phyloP scores from a whole-genome alignment of 2,329 filamentous ascomycete species.

The Hypoxylon rubiginosum region DNA sequence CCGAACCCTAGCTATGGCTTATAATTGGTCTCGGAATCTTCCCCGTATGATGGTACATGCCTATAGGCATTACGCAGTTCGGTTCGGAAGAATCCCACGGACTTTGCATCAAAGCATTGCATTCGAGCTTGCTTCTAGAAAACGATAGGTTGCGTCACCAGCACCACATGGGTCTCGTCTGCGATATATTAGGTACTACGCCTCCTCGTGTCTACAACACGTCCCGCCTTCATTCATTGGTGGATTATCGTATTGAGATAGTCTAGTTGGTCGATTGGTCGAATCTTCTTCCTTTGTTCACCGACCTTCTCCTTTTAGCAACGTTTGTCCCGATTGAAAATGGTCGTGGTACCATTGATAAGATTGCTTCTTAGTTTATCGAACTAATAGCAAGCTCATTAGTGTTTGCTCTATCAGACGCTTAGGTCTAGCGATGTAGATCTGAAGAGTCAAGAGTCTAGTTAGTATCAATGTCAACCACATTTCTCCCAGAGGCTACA shows the following conservation, averaged over 20 bases:
- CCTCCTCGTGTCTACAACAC: conserved; percentile 6
- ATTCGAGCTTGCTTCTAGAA: background rate
- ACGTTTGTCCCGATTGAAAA: conserved; percentile 19
- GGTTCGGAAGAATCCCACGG: conserved; percentile 12
- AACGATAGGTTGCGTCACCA: conserved; percentile 6
- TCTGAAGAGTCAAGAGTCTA: conserved; percentile 10
- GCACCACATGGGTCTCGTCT: conserved; percentile 1
- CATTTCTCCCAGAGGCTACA: background rate
- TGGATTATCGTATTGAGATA: conserved; percentile 13
- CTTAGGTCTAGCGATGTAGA: conserved; percentile 1
- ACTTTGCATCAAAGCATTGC: conserved; percentile 4
- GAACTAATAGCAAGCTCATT: conserved; percentile 2
- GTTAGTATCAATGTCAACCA: background rate
- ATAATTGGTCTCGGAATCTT: background rate
- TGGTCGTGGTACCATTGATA: conserved; percentile 16
- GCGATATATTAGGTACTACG: background rate
- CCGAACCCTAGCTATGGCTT: background rate
- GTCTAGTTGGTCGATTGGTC: conserved; percentile 10
- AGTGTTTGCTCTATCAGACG: background rate
- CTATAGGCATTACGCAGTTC: background rate
- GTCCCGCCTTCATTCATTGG: conserved; percentile 21
- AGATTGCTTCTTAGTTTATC: conserved; percentile 20
- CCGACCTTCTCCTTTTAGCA: conserved; percentile 40
- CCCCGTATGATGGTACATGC: background rate
- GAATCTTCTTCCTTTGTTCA: conserved; percentile 19